Base-by-base conservation (phyloP, 2,329 filamentous ascomycete species). In the Phoma sp. region DNA sequence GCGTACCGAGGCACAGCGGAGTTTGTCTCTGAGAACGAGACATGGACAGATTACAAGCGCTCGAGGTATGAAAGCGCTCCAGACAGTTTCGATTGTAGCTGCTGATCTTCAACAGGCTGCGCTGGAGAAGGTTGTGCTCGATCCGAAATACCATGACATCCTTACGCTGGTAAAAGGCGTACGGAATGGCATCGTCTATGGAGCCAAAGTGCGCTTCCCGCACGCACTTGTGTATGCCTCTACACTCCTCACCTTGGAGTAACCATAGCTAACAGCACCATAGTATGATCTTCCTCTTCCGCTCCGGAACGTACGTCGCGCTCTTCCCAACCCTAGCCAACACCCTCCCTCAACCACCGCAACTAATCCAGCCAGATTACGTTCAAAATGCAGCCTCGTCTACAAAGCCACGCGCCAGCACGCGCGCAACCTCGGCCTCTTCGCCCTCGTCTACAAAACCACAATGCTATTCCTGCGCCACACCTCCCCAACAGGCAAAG, bases 161-260 rank as follows among this genome's bases (percentile, higher is more conserved):
- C 85, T 99, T 59, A 86, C 91, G 53, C 83, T 99, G 64, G 76
- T 96, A 76, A 99, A 99, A 84, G 92, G 88, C 69, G 90, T 95
- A 64, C 92, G 95, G 78, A 99, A 98, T 86, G 95, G 95, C 76
- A 88, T 93, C 63, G 92, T 99, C 61, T 99, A 99, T 79, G 95
- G 95, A 58, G 87, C 91, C 69, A 98, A 98, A 85, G 92, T 99
- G 77, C 93, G 95, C 62, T 98, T 99, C 80, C 95, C 95, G 62
- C 95, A 99, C 80, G 95, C 95, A 58, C 84, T 99, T 65, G 95
- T 99, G 84, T 87, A 81, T 61, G 80, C 66, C 17, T 29, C 13
- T 0, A 19, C 36, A 8, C 43, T 22, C 8, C 2, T 17, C 8
- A 3, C 5, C 21, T 8, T 10, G 3, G 6, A 31, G 21, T 33